phyloP scores from a whole-genome alignment of 1,284 basidiomycete genomes.

The Entoloma clypeatum region DNA sequence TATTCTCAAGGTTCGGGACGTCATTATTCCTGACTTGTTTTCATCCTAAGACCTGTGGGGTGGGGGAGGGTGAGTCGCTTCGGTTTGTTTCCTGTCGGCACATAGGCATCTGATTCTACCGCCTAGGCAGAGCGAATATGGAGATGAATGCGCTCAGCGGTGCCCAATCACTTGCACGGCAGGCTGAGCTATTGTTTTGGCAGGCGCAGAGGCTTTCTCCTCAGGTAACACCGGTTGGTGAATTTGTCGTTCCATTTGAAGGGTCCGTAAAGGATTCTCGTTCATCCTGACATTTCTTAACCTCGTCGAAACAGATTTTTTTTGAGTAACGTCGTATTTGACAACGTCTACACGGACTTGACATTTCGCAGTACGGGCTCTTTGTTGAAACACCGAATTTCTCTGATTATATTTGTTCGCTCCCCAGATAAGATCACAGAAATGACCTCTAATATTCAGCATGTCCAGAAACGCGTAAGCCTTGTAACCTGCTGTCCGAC shows the following conservation, averaged over 20 bases:
- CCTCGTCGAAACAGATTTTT: slow-evolving; percentile 25
- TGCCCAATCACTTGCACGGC: slow-evolving; percentile 32
- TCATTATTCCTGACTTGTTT: slow-evolving; percentile 1
- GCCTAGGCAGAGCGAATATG: slow-evolving; percentile 34
- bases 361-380: slow-evolving; percentile 34
- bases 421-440: slow-evolving; percentile 35
- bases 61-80: slow-evolving; percentile 30
- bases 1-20: not conserved
- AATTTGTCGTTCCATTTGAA: slow-evolving; percentile 34
- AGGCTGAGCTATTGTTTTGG: slow-evolving; percentile 32
- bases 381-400: not conserved
- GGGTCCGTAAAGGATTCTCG: slow-evolving; percentile 26
- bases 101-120: slow-evolving; percentile 1
- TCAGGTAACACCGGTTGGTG: slow-evolving; percentile 34
- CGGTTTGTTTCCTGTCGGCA: slow-evolving; percentile 1
- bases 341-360: slow-evolving; percentile 38
- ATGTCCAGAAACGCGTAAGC: slow-evolving; percentile 28
- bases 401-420: slow-evolving; percentile 4
- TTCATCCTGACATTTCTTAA: not conserved
- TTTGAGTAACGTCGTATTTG: slow-evolving; percentile 39
- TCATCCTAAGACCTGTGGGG: slow-evolving; percentile 34
- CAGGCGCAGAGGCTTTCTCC: slow-evolving; percentile 35
- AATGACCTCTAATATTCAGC: slow-evolving; percentile 27
- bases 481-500: not conserved
- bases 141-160: slow-evolving; percentile 35